These are phyloP conservation scores for Pyrus hybrid DNA, from an alignment of 331 rosid genomes.

Conservation along the genomic window DNA sequence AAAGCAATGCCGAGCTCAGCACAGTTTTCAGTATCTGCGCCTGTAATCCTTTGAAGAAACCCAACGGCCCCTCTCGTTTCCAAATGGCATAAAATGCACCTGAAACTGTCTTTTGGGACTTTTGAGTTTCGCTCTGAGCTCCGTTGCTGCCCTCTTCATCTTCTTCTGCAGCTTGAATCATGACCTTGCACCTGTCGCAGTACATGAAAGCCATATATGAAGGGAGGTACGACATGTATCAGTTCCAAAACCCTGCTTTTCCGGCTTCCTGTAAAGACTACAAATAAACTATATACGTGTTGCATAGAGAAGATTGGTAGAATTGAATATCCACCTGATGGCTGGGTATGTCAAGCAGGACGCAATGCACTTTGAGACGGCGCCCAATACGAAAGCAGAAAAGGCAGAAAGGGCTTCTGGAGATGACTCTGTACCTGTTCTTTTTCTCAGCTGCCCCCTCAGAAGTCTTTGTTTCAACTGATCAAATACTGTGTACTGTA, in stretches of 20 bases:
- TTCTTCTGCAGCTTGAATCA: slow-evolving; percentile 81
- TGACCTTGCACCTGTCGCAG: slow-evolving; percentile 69
- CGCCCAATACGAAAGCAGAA: slow-evolving; percentile 78
- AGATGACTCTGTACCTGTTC: slow-evolving; percentile 44
- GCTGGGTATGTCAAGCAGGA: slow-evolving; percentile 96
- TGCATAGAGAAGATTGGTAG: slow-evolving; percentile 5
- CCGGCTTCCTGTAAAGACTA: neutral
- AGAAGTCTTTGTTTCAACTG: slow-evolving; percentile 72
- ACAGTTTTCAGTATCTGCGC: too few relatives aligned
- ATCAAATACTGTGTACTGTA: slow-evolving; percentile 87
- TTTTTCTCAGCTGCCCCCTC: slow-evolving; percentile 35
- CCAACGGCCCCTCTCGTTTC: slow-evolving; percentile 73
- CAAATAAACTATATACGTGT: neutral
- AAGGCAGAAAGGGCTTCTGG: slow-evolving; percentile 78
- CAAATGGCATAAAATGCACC: slow-evolving; percentile 66
- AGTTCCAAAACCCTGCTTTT: neutral
- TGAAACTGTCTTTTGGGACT: slow-evolving; percentile 49
- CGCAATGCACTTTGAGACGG: slow-evolving; percentile 85
- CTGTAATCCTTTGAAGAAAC: slow-evolving; percentile 87
- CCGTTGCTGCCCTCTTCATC: slow-evolving; percentile 30
- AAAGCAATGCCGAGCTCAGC: too few relatives aligned
- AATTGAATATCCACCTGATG: slow-evolving; percentile 56
- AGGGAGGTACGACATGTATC: neutral
- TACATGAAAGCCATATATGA: slow-evolving; percentile 4
- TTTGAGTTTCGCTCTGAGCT: slow-evolving; percentile 36